Evolutionary conservation across 176 grass and related monocot genomes (phyloP).

Genomic region (Hyparrhenia diplandra): DNA sequence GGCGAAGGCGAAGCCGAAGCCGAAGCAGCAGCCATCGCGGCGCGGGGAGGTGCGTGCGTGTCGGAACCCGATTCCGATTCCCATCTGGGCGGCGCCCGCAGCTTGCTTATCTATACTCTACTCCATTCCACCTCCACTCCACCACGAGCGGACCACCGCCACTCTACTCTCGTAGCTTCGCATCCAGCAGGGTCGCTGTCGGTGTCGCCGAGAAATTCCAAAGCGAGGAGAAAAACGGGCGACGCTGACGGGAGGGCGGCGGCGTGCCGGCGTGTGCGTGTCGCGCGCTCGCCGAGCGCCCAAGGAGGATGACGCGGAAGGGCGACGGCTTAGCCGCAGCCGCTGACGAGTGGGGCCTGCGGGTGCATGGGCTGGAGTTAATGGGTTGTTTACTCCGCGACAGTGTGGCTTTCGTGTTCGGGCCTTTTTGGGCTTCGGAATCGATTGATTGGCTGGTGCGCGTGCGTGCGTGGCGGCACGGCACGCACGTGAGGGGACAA

Average conservation of each 20-base stretch:
- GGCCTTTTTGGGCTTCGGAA: too few relatives aligned
- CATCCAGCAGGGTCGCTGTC: background rate
- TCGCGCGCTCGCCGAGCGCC: background rate
- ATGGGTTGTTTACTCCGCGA: background rate
- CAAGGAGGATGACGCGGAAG: background rate
- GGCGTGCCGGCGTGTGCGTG: background rate
- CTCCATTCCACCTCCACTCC: background rate
- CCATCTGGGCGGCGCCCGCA: background rate
- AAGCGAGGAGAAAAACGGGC: background rate
- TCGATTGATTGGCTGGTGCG: too few relatives aligned
- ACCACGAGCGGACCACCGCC: too few relatives aligned
- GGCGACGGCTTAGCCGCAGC: background rate
- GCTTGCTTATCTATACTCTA: background rate
- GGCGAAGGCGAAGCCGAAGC: too few relatives aligned
- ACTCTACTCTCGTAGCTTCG: too few relatives aligned
- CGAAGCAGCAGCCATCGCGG: too few relatives aligned
- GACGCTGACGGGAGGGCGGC: background rate
- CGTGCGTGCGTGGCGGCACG: too few relatives aligned
- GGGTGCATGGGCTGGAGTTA: background rate
- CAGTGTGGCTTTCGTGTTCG: background rate
- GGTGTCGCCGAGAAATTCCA: conserved; percentile 3
- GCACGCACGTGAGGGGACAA: too few relatives aligned
- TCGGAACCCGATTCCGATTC: conserved; percentile 37
- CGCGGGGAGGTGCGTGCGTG: background rate
- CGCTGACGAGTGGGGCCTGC: background rate